Evolutionary conservation across 2,329 filamentous ascomycete genomes (phyloP).

Genomic region (Camillea tinctor): DNA sequence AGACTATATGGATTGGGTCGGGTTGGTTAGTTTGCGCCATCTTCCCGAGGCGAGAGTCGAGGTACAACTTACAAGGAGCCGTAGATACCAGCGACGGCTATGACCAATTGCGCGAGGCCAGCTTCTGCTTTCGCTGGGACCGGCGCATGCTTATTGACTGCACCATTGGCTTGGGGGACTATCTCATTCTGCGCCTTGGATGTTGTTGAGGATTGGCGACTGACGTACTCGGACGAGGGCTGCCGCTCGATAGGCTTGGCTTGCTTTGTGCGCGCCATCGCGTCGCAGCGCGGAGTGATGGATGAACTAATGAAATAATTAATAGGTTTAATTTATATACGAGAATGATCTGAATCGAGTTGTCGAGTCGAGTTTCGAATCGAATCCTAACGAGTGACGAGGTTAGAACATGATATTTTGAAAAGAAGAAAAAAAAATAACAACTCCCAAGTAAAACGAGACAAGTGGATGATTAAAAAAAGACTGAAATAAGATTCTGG

Average conservation of each 20-base stretch:
- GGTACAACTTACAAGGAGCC: conserved; percentile 77
- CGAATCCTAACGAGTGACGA: background rate
- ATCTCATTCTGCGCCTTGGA: conserved; percentile 30
- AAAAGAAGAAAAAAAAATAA: background rate
- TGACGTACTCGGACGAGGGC: conserved; percentile 65
- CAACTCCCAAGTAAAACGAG: background rate
- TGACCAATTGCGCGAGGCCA: conserved; percentile 71
- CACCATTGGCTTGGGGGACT: conserved; percentile 25
- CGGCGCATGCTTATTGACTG: conserved; percentile 11
- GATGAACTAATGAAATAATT: too few relatives aligned
- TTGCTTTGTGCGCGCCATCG: conserved; percentile 73
- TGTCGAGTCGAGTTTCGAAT: too few relatives aligned
- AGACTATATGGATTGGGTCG: conserved; percentile 58
- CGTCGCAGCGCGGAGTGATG: too few relatives aligned
- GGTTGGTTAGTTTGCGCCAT: background rate
- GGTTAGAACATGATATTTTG: background rate
- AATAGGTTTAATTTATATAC: too few relatives aligned
- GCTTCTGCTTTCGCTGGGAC: conserved; percentile 45
- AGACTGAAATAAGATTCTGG: background rate
- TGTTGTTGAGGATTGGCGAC: conserved; percentile 17
- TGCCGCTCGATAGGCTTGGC: conserved; percentile 62
- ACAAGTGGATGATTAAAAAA: background rate
- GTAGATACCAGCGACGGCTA: conserved; percentile 94
- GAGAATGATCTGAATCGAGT: background rate
- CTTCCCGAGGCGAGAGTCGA: background rate